Evolutionary conservation across 352 stramenopile species (phyloP).

Genomic region (Pythium coloratum): DNA sequence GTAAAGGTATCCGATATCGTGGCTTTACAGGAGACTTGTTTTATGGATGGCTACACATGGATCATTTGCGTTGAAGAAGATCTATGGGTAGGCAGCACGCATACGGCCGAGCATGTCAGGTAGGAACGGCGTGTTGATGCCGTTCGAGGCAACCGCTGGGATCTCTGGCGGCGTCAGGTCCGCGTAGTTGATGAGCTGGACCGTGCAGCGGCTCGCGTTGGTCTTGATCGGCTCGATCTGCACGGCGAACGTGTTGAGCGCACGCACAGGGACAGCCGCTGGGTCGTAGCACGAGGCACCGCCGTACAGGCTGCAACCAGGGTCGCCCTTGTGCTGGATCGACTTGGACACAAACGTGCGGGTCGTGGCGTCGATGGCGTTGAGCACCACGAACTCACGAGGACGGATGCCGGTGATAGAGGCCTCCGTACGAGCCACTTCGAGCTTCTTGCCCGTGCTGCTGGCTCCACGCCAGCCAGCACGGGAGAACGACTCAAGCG

Average conservation of each 20-base stretch:
- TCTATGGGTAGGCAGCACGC: slow-evolving; percentile 18
- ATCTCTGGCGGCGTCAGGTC: slow-evolving; percentile 20
- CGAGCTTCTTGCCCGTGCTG: not conserved
- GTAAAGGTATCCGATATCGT: too few relatives aligned
- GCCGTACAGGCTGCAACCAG: slow-evolving; percentile 3
- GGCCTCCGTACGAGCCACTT: not conserved
- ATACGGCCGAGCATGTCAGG: slow-evolving; percentile 15
- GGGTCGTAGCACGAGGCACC: slow-evolving; percentile 15
- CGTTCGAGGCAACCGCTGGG: slow-evolving; percentile 4
- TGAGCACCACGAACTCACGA: slow-evolving; percentile 33
- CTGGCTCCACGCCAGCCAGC: too few relatives aligned
- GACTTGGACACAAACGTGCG: slow-evolving; percentile 28
- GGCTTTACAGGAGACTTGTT: too few relatives aligned
- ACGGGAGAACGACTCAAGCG: slow-evolving; percentile 6
- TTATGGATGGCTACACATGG: too few relatives aligned
- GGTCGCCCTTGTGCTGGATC: slow-evolving; percentile 15
- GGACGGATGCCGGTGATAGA: not conserved
- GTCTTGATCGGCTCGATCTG: slow-evolving; percentile 15
- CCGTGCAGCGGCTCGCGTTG: slow-evolving; percentile 21
- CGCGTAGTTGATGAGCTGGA: slow-evolving; percentile 33
- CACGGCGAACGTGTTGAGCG: slow-evolving; percentile 28
- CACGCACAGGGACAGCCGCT: slow-evolving; percentile 16
- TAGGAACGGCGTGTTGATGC: slow-evolving; percentile 12
- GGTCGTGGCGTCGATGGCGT: slow-evolving; percentile 22
- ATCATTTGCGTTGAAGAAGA: too few relatives aligned